Conservation (phyloP, 345 rosid species). For the Jatropha curcas region DNA sequence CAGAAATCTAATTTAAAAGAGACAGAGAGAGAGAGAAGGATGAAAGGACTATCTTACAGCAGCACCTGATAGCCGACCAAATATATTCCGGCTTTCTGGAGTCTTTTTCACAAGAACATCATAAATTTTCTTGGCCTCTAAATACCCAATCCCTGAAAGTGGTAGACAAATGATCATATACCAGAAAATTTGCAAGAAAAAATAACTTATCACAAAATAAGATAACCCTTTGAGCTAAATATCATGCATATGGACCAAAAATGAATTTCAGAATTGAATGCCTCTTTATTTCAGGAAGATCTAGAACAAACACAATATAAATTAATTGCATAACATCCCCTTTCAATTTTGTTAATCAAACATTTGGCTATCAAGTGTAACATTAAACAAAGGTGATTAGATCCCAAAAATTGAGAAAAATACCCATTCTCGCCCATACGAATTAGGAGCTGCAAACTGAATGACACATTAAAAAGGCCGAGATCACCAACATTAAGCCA, state of each 20-base stretch:
- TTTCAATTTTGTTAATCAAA: background rate
- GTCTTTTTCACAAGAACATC: slow-evolving; percentile 72
- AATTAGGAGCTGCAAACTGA: too few species aligned
- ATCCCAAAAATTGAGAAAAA: too few species aligned
- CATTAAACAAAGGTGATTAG: background rate
- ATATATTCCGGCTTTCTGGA: slow-evolving; percentile 84
- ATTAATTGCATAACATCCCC: background rate
- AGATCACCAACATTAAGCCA: background rate
- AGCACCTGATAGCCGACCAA: slow-evolving; percentile 90
- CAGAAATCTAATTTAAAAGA: background rate
- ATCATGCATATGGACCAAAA: background rate
- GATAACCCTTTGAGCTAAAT: background rate
- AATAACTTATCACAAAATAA: background rate
- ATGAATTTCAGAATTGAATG: background rate
- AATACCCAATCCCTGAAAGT: slow-evolving; percentile 67
- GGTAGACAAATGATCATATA: slow-evolving; percentile 23
- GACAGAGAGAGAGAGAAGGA: slow-evolving; percentile 12
- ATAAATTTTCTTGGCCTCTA: slow-evolving; percentile 77
- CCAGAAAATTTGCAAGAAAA: background rate
- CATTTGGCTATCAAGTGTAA: background rate
- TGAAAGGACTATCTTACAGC: slow-evolving; percentile 56
- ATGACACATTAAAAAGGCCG: background rate
- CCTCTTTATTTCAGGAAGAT: background rate
- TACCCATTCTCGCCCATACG: too few species aligned
- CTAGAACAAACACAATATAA: background rate